Evolutionary conservation across 352 stramenopile species (phyloP), one percentile per base, ranked within the genome.

Genomic region (Hyaloperonospora brassicae): DNA sequence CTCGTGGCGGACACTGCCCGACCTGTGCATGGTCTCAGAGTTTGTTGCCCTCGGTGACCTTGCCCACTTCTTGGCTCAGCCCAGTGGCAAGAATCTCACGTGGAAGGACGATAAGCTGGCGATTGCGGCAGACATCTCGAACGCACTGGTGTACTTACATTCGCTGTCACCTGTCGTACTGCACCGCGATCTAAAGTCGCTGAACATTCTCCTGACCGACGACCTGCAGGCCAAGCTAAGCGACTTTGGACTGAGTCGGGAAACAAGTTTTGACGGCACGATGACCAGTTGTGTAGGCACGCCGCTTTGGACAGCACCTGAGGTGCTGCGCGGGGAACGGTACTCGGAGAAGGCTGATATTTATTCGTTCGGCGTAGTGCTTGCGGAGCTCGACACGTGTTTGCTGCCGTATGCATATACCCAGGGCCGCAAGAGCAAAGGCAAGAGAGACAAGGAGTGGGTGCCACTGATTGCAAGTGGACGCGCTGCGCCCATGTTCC

Each of bases 311-410:
- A 93, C 85, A n/a, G 86, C 86, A 0, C 86, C 87, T 1, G 87
- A 96, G 66, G 91, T 95, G 52, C 87, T 96, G 17, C 65, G 86
- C 51, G 81, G 81, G 52, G 77, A 87, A 41, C 84, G 86, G 34
- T 95, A 91, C 68, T 92, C 76, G 31, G 79, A 93, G 50, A 89
- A 89, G 51, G 83, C 84, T 12, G 87, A 96, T 55, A 84, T 96
- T 27, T 96, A 93, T 64, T 91, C 81, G 27, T 77, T 95, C 22
- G 87, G 86, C 31, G 80, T 95, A 30, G 79, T 93, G 43, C 60
- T 93, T 1, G 86, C 79, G 1, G 82, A 93, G 50, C 73, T 90
- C 50, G 82, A 93, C 47, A 93, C 82, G 39, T 76, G 75, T 40
- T 62, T 82, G 27, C 43, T 61, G 2, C 82, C 82, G 12, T 93